Conservation (phyloP, 2,329 filamentous ascomycete species). For the Mycocentrospora acerina region DNA sequence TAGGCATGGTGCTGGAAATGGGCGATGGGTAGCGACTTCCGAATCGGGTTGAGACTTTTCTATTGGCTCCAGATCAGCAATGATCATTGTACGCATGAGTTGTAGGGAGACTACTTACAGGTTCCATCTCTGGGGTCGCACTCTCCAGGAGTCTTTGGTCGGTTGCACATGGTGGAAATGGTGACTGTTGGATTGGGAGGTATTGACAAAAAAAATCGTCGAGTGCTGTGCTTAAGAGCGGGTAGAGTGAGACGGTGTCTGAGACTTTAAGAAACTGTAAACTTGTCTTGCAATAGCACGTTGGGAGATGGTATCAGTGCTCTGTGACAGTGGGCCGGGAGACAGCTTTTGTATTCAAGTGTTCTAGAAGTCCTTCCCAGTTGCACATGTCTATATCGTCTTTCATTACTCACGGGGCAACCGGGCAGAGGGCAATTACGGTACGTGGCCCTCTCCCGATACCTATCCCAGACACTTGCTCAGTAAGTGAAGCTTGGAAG, state of each 20-base stretch:
- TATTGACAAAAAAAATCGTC: constrained; percentile 5
- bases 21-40: constrained; percentile 7
- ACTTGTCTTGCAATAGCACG: constrained; percentile 19
- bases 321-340: constrained; percentile 22
- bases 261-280: constrained; percentile 20
- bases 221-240: constrained; percentile 16
- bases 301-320: constrained; percentile 14
- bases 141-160: constrained; percentile 11
- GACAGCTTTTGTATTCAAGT: constrained; percentile 24
- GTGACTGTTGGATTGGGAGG: constrained; percentile 8
- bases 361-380: constrained; percentile 12
- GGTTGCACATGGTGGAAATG: constrained; percentile 12
- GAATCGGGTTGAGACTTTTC: constrained; percentile 1
- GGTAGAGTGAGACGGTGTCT: constrained; percentile 22
- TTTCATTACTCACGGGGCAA: constrained; percentile 31
- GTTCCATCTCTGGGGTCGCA: constrained; percentile 20
- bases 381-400: constrained; percentile 18
- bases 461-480: constrained; percentile 27
- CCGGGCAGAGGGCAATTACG: constrained; percentile 31
- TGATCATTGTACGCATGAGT: background rate
- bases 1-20: constrained; percentile 9
- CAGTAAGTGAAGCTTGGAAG: constrained; percentile 36
- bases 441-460: constrained; percentile 34
- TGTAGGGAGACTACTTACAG: constrained; percentile 14
- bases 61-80: constrained; percentile 5